These are phyloP conservation scores for Notholithocarpus densiflorus DNA, from an alignment of 306 rosid genomes.

Conservation along the genomic window DNA sequence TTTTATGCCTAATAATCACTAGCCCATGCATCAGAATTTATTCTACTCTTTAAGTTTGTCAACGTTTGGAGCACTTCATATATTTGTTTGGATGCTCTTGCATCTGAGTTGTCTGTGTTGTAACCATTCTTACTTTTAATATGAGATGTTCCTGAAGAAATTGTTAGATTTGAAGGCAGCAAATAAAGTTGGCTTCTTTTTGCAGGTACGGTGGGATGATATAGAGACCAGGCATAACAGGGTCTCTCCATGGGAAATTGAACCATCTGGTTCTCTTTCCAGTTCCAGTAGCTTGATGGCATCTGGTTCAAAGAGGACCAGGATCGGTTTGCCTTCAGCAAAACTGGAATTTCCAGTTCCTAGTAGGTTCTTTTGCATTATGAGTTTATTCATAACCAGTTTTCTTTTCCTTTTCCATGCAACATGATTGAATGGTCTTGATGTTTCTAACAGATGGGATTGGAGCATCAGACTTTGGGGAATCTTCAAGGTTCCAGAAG, in stretches of 20 bases:
- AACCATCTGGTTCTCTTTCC: constrained; percentile 74
- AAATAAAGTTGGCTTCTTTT: neutral
- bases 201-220: constrained; percentile 97
- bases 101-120: neutral
- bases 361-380: constrained; percentile 42
- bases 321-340: constrained; percentile 55
- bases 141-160: neutral
- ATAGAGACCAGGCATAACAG: constrained; percentile 69
- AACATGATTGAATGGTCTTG: constrained; percentile 10
- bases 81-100: neutral
- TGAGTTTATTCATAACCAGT: neutral
- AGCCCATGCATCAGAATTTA: neutral
- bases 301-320: constrained; percentile 77
- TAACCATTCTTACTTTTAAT: neutral
- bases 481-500: constrained; percentile 89
- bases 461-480: constrained; percentile 93
- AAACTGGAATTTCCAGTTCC: constrained; percentile 71
- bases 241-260: constrained; percentile 99
- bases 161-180: neutral
- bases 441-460: constrained; percentile 60
- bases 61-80: neutral
- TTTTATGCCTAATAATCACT: neutral
- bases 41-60: neutral
- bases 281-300: constrained; percentile 52
- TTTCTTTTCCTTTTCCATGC: neutral